Evolutionary conservation across 768 basidiomycete species (phyloP), one percentile per base, ranked within the genome.

Genomic region (Auricularia sp.): DNA sequence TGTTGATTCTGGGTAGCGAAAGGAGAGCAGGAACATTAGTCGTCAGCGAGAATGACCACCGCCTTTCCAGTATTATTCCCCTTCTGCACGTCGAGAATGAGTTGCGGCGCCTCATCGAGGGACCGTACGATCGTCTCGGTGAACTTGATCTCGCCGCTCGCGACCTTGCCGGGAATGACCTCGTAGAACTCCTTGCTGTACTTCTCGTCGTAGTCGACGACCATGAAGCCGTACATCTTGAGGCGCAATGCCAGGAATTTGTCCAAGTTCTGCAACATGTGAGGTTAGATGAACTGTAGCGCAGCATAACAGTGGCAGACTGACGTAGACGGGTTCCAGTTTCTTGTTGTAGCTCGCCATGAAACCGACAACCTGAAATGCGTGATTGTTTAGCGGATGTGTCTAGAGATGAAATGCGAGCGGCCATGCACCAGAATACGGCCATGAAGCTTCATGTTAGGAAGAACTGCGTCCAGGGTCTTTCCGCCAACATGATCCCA

Each of bases 401-500:
- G 39, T 8, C 39, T 51, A 18, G 21, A 16, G 47, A 18, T 14
- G 11, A 18, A 21, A 51, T 18, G 47, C 44, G 47, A 18, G 5
- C 11, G 5, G 47, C 8, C 13, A 18, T 18, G 47, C 33, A 77
- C 71, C 45, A 87, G 79, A 65, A 88, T 83, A 8, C 84, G 71
- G 0, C 84, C 83, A 24, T 77, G 67, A 0, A 68, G 62, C 0
- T 76, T 78, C 0, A 85, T 77, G 47, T 76, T 77, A 1, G 77
- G 74, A 3, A 88, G 70, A 1, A 83, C 86, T 16, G 79, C 77
- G 7, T 88, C 86, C 3, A 88, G 75, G 0, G 77, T 81, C 63
- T 83, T 80, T 1, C 86, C 86, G 11, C 85, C 85, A 11, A 86
- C 85, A 54, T 83, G 80, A 66, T 85, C 83, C 81, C 81, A 83